Conservation (phyloP, 495 filamentous ascomycete species). For the Cladorrhinum samala region DNA sequence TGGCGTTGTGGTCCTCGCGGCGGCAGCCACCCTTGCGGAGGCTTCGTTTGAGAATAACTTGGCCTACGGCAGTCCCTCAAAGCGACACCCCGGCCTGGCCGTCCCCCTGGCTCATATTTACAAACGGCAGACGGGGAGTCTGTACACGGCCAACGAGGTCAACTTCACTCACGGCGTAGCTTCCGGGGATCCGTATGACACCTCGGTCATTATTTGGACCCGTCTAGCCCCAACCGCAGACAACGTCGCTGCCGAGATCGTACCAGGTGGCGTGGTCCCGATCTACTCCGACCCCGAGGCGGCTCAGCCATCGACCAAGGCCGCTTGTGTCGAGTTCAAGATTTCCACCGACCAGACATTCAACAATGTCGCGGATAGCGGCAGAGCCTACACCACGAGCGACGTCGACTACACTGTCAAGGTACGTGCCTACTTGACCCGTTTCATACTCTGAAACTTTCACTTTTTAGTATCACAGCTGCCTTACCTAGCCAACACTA, state of each 20-base stretch:
- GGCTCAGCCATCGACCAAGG: slow-evolving; percentile 32
- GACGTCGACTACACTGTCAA: slow-evolving; percentile 69
- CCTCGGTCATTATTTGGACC: slow-evolving; percentile 64
- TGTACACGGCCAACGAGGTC: slow-evolving; percentile 27
- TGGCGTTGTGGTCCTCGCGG: neutral
- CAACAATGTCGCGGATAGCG: slow-evolving; percentile 17
- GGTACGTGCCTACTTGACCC: slow-evolving; percentile 33
- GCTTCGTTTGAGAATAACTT: slow-evolving; percentile 13
- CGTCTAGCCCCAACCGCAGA: slow-evolving; percentile 50
- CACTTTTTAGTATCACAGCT: no score
- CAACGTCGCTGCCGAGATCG: slow-evolving; percentile 51
- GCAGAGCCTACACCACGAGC: slow-evolving; percentile 52
- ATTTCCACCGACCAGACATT: slow-evolving; percentile 35
- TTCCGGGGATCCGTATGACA: slow-evolving; percentile 60
- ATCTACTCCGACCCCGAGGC: slow-evolving; percentile 47
- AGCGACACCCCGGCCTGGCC: slow-evolving; percentile 10
- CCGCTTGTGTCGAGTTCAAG: slow-evolving; percentile 54
- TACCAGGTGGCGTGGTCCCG: slow-evolving; percentile 48
- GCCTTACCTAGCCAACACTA: no score
- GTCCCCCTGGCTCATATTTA: slow-evolving; percentile 10
- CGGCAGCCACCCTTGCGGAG: slow-evolving; percentile 4
- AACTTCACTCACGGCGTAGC: slow-evolving; percentile 65
- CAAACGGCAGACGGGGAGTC: slow-evolving; percentile 7
- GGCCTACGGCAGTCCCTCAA: slow-evolving; percentile 10
- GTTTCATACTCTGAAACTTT: no score